Evolutionary conservation across 805 yeast genomes (phyloP).

Genomic region (Sungouiella blattae): DNA sequence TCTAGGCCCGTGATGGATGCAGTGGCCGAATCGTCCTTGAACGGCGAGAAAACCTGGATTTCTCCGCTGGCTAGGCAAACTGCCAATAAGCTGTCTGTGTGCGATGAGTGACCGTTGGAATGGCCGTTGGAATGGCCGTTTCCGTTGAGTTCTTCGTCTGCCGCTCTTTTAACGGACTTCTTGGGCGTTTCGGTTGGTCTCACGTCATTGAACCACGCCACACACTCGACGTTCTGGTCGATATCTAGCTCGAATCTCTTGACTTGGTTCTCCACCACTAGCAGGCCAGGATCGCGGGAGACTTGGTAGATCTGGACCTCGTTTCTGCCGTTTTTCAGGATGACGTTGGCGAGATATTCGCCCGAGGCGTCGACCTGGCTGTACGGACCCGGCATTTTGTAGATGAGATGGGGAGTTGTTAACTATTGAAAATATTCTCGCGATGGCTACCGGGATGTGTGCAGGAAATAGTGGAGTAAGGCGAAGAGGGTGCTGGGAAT

Average conservation of each 20-base stretch:
- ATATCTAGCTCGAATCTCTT: slow-evolving; percentile 35
- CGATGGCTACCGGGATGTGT: slow-evolving; percentile 5
- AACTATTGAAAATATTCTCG: slow-evolving; percentile 5
- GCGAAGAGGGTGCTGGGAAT: no score
- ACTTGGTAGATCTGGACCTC: slow-evolving; percentile 43
- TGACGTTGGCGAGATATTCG: slow-evolving; percentile 33
- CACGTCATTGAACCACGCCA: slow-evolving; percentile 33
- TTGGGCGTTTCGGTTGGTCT: slow-evolving; percentile 17
- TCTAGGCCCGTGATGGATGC: slow-evolving; percentile 29
- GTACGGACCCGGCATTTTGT: slow-evolving; percentile 15
- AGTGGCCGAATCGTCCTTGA: slow-evolving; percentile 32
- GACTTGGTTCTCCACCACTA: slow-evolving; percentile 1
- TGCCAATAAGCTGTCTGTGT: slow-evolving; percentile 18
- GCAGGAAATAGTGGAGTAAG: no score
- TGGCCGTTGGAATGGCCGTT: slow-evolving; percentile 1
- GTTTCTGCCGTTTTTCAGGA: slow-evolving; percentile 42
- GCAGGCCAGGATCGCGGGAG: slow-evolving; percentile 5
- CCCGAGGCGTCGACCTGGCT: slow-evolving; percentile 27
- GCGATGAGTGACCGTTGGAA: not conserved
- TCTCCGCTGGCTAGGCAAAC: slow-evolving; percentile 35
- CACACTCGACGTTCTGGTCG: slow-evolving; percentile 32
- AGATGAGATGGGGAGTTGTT: not conserved
- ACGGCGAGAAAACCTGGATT: slow-evolving; percentile 43
- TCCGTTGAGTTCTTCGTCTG: slow-evolving; percentile 3
- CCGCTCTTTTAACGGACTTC: slow-evolving; percentile 13